Evolutionary conservation across 495 filamentous ascomycete species (phyloP).

Genomic region (Choiromyces venosus): DNA sequence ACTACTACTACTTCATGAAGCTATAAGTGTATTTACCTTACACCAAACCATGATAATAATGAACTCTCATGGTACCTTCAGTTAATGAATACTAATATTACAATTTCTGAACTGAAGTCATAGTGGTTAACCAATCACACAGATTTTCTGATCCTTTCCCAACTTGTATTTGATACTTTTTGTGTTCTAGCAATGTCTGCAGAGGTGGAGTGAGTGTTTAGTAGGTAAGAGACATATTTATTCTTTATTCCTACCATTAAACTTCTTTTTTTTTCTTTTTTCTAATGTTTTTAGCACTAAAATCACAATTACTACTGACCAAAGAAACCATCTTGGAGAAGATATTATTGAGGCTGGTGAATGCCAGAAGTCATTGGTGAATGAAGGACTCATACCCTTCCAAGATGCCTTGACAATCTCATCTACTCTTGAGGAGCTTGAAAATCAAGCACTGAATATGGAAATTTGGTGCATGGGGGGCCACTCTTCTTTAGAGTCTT

Average conservation of each 20-base stretch:
- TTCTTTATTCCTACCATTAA: no score
- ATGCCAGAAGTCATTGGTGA: conserved; percentile 11
- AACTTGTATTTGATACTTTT: background rate
- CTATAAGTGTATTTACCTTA: no score
- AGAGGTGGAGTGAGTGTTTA: background rate
- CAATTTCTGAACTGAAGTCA: background rate
- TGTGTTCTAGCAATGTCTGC: background rate
- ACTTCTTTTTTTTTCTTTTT: background rate
- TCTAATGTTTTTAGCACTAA: background rate
- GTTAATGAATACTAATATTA: background rate
- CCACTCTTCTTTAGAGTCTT: no score
- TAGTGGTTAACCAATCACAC: background rate
- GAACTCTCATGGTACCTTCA: background rate
- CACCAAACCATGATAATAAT: background rate
- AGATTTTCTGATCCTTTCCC: background rate
- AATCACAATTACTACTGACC: background rate
- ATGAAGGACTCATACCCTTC: background rate
- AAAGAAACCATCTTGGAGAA: background rate
- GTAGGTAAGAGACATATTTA: no score
- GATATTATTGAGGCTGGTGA: conserved; percentile 5
- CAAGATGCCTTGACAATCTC: no score
- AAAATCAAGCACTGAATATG: no score
- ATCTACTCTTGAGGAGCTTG: no score
- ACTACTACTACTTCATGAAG: no score
- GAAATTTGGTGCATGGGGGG: no score